Evolutionary conservation across 2,329 filamentous ascomycete species (phyloP).

Genomic region (Parastagonospora nodorum): DNA sequence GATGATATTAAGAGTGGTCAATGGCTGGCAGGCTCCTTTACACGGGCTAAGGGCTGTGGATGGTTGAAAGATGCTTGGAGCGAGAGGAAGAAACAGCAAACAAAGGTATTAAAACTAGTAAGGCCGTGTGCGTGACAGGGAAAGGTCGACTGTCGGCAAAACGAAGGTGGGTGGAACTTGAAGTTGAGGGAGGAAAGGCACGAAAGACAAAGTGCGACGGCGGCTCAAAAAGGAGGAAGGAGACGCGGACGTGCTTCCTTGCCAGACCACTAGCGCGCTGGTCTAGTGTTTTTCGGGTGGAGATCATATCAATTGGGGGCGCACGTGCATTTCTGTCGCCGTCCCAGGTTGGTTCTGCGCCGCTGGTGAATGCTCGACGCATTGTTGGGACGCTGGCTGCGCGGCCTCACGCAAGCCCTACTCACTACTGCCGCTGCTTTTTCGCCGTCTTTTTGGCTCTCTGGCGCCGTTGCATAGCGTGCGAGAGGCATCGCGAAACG

Average conservation of each 20-base stretch:
- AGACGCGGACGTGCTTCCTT: conserved; percentile 18
- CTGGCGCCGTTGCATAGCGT: too few relatives aligned
- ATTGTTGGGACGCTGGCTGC: not conserved
- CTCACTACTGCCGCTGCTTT: not conserved
- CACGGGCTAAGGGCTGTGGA: conserved; percentile 34
- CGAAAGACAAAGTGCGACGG: conserved; percentile 11
- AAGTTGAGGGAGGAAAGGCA: conserved; percentile 19
- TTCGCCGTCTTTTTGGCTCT: not conserved
- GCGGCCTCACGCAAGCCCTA: too few relatives aligned
- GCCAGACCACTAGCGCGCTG: conserved; percentile 17
- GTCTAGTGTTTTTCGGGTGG: conserved; percentile 10
- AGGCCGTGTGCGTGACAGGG: conserved; percentile 20
- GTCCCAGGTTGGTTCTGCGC: not conserved
- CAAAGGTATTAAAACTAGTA: conserved; percentile 34
- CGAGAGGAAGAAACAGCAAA: conserved; percentile 48
- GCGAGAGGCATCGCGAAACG: too few relatives aligned
- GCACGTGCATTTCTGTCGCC: conserved; percentile 11
- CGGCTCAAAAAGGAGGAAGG: conserved; percentile 21
- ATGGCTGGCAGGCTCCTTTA: conserved; percentile 8
- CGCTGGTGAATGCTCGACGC: not conserved
- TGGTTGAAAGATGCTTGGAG: conserved; percentile 41
- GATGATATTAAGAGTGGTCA: conserved; percentile 45
- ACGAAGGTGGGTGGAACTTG: conserved; percentile 23
- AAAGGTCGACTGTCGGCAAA: conserved; percentile 30
- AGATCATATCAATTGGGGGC: conserved; percentile 18